Evolutionary conservation across 2,329 filamentous ascomycete genomes (phyloP), one percentile per base, ranked within the genome.

Genomic region (Beauveria sp.): DNA sequence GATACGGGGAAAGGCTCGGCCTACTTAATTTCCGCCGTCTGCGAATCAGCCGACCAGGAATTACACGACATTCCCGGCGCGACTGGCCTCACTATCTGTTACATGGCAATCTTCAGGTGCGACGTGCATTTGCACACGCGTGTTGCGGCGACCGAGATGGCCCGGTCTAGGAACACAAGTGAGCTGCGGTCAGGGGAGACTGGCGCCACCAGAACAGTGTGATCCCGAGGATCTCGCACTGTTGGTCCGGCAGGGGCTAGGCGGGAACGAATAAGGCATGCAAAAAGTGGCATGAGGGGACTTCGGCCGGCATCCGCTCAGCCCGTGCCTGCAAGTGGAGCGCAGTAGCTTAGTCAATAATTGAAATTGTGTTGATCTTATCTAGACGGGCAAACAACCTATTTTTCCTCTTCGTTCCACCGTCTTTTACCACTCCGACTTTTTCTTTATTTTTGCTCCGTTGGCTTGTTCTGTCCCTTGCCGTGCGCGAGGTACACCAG

Each of bases 201-300:
- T 47, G 26, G 53, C 53, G 54, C 54, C 54, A 57, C n/a, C 4
- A 5, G 16, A 5, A 42, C 55, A 49, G 43, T 54, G 26, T 28
- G 18, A 9, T 20, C 1, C 18, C 28, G 12, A 12, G 9, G 38
- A 40, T 26, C 12, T 49, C 47, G 26, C 57, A 59, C 57, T n/a
- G 47, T 60, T n/a, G 20, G 10, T 24, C n/a, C 28, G 4, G 55
- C n/a, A 40, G 9, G 28, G 38, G 28, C 14, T 20, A 14, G 12
- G 20, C 26, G 26, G 55, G 22, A 40, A 58, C 30, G 34, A 38
- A 16, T 16, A 38, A 42, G n/a, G 30, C 30, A 9, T 18, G 9
- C 9, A 52, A n/a, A 60, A 60, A 60, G 57, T 60, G 57, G 57
- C 49, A 60, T 60, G 57, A 60, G 49, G 43, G 30, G 57, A 12